These are phyloP conservation scores for Penicillium decumbens DNA, from an alignment of 2,329 filamentous ascomycete species.

Conservation along the genomic window DNA sequence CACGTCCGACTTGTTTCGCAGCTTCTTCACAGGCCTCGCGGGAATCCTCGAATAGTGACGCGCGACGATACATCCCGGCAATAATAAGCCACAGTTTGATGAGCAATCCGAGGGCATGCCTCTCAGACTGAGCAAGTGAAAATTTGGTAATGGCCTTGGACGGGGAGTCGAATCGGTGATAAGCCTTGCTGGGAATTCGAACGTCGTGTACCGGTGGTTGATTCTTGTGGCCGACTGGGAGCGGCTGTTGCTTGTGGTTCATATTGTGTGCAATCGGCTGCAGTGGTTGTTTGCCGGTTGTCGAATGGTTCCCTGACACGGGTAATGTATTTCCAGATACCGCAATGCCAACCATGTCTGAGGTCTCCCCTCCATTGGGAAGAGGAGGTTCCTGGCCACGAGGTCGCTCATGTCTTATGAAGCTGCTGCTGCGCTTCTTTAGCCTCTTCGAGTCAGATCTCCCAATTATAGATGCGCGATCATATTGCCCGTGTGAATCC, in stretches of 20 bases:
- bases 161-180: slow-evolving; percentile 38
- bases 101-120: slow-evolving; percentile 56
- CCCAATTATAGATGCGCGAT: slow-evolving; percentile 26
- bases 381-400: slow-evolving; percentile 21
- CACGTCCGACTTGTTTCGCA: slow-evolving; percentile 63
- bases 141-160: slow-evolving; percentile 47
- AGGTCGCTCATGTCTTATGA: slow-evolving; percentile 24
- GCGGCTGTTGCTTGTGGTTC: slow-evolving; percentile 31
- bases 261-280: slow-evolving; percentile 38
- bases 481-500: slow-evolving; percentile 30
- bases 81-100: slow-evolving; percentile 87
- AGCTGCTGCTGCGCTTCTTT: slow-evolving; percentile 32
- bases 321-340: slow-evolving; percentile 24
- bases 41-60: slow-evolving; percentile 73
- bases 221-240: slow-evolving; percentile 38
- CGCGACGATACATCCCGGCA: slow-evolving; percentile 78
- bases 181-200: slow-evolving; percentile 29
- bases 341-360: slow-evolving; percentile 29
- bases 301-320: slow-evolving; percentile 16
- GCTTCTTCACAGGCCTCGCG: slow-evolving; percentile 78
- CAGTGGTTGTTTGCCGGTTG: slow-evolving; percentile 32
- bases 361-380: slow-evolving; percentile 22
- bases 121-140: slow-evolving; percentile 48
- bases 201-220: slow-evolving; percentile 43
- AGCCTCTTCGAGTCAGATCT: slow-evolving; percentile 33